Base-by-base conservation (phyloP, 352 stramenopile genomes). In the Phytopythium helicoides region DNA sequence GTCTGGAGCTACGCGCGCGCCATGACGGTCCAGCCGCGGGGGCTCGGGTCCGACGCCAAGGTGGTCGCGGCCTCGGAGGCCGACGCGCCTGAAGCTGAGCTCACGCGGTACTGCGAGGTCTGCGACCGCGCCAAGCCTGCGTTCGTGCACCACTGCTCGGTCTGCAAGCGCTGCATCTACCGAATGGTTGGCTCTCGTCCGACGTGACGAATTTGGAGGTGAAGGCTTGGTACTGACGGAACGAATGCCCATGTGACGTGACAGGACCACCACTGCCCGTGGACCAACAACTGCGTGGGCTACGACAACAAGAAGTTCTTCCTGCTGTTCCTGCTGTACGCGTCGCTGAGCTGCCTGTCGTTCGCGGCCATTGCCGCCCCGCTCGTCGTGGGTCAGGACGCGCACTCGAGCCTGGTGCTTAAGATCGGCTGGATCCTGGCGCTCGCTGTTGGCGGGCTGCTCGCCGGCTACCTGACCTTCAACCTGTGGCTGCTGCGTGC, bases 261-360 rank as follows among this genome's bases (percentile, higher is more conserved):
- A 23, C 35, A 78, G 68, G 80, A 95, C 53, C 83, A 95, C 51
- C 85, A 93, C 53, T 93, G 83, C 44, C 82, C 85, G 49, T 95
- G 82, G 85, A 91, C 74, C 4, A 81, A 68, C 60, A 95, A 93
- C 56, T 95, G 85, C 64, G 78, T 95, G n/a, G 85, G 74, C 7
- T 87, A 67, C 67, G 76, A 64, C 62, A 95, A 91, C 65, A 92
- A 95, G 52, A 93, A 91, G 66, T 79, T 69, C 63, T 92, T 92
- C 48, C 33, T 92, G 55, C 76, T 92, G 38, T 92, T 92, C 53
- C 56, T 92, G 18, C 14, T 87, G 1, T 92, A 93, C 68, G 88
- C 85, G 50, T 70, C 81, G 4, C 28, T 82, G 21, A 87, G 80
- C 50, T 89, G 76, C 34, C 57, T 87, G 36, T 33, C 66, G 14